These are phyloP conservation scores for Carpinus fangiana DNA, from an alignment of 306 rosid species.

Conservation along the genomic window DNA sequence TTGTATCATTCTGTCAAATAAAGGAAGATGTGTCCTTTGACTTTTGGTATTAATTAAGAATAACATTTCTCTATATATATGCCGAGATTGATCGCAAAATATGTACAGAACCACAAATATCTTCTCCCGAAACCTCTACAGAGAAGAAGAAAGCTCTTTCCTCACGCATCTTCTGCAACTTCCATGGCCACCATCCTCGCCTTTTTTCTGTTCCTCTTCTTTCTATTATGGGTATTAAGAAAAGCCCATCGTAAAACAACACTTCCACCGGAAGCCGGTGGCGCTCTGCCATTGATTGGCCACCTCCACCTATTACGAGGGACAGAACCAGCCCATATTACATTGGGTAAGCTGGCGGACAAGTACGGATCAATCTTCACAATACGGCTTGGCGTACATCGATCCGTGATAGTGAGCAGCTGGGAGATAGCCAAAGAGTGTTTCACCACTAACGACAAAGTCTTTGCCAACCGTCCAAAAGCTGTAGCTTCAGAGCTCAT, in stretches of 20 bases:
- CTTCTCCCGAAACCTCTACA: no score
- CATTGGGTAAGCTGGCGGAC: conserved; percentile 24
- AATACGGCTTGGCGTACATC: no score
- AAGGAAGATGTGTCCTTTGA: no score
- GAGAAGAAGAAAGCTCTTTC: no score
- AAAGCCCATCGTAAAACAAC: not conserved
- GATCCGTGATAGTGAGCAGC: no score
- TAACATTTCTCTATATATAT: no score
- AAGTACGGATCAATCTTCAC: conserved; percentile 17
- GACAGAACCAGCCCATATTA: conserved; percentile 6
- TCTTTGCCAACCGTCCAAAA: conserved; percentile 32
- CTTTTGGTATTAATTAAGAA: no score
- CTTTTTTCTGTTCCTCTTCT: not conserved
- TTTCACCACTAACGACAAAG: conserved; percentile 9
- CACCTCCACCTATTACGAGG: conserved; percentile 36
- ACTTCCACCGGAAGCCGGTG: conserved; percentile 32
- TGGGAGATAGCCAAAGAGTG: no score
- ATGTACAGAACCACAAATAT: no score
- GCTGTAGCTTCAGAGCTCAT: conserved; percentile 11
- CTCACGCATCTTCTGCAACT: not conserved
- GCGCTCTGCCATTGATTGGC: conserved; percentile 43
- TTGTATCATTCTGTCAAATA: no score
- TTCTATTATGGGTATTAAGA: not conserved
- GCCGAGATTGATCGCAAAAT: no score
- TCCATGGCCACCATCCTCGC: not conserved